Conservation (phyloP, 495 filamentous ascomycete genomes). For the Trichoderma gamsii region DNA sequence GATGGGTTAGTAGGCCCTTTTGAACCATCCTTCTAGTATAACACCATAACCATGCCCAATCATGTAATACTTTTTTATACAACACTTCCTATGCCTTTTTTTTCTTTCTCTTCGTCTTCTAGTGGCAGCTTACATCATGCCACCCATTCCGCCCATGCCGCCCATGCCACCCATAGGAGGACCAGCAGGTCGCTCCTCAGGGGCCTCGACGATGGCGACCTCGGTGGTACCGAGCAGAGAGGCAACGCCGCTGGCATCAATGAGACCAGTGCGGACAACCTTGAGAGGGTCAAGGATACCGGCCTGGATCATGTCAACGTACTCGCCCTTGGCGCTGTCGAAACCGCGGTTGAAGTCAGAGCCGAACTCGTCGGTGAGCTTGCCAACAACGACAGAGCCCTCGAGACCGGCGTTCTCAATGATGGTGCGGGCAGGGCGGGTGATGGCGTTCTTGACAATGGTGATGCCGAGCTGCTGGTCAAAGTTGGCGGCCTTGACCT, state of each 20-base stretch:
- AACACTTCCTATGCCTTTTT: conserved; percentile 23
- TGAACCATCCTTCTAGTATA: conserved; percentile 19
- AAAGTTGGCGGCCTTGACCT: conserved; percentile 86
- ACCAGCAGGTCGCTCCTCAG: conserved; percentile 70
- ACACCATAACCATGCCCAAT: conserved; percentile 29
- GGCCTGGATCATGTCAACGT: conserved; percentile 93
- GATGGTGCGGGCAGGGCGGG: conserved; percentile 85
- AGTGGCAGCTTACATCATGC: conserved; percentile 44
- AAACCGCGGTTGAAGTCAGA: conserved; percentile 96
- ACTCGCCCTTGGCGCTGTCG: conserved; percentile 93
- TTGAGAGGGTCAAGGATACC: conserved; percentile 99
- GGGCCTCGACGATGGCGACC: conserved; percentile 92
- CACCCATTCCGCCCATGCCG: conserved; percentile 55
- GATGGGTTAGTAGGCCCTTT: conserved; percentile 8
- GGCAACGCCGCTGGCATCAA: conserved; percentile 93
- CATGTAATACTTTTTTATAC: background rate
- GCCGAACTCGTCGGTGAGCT: conserved; percentile 91
- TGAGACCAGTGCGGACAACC: conserved; percentile 91
- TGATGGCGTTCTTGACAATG: conserved; percentile 97
- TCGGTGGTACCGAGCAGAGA: conserved; percentile 97
- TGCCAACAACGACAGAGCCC: conserved; percentile 93
- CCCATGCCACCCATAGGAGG: conserved; percentile 55
- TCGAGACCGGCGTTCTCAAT: conserved; percentile 97
- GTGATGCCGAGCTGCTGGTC: conserved; percentile 97
- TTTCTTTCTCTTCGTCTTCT: background rate